phyloP scores from a whole-genome alignment of 768 basidiomycete genomes.

The Daedaleopsis sinensis region DNA sequence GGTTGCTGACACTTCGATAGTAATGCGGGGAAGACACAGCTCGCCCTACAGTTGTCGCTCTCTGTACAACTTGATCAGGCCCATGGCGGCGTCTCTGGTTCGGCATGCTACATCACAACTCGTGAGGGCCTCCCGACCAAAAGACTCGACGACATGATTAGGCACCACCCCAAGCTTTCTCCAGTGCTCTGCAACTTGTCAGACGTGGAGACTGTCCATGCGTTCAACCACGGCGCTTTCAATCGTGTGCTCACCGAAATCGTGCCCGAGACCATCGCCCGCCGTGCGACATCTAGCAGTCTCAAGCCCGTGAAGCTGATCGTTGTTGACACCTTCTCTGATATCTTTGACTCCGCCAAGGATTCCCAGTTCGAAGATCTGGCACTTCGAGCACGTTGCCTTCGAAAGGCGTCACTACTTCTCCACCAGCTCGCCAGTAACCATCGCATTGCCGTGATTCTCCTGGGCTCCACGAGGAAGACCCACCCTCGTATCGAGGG shows the following conservation, averaged over 20 bases:
- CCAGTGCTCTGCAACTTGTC: constrained; percentile 48
- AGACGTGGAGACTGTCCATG: constrained; percentile 63
- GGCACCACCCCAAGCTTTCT: constrained; percentile 51
- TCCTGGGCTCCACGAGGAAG: constrained; percentile 71
- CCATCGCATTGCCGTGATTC: constrained; percentile 71
- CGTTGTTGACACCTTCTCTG: constrained; percentile 86
- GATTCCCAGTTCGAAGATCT: constrained; percentile 65
- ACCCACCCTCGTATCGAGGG: constrained; percentile 19
- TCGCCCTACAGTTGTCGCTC: constrained; percentile 83
- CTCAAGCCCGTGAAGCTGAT: constrained; percentile 73
- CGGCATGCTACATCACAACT: constrained; percentile 79
- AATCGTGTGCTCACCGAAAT: constrained; percentile 55
- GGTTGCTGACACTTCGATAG: constrained; percentile 42
- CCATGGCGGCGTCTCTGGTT: constrained; percentile 63
- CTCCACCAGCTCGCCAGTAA: constrained; percentile 72
- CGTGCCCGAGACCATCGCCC: constrained; percentile 54
- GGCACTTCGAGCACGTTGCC: constrained; percentile 69
- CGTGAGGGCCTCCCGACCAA: constrained; percentile 67
- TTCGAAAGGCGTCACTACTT: constrained; percentile 65
- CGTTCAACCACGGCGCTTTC: constrained; percentile 56
- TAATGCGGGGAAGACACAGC: constrained; percentile 92
- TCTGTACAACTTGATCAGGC: constrained; percentile 69
- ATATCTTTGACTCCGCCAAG: constrained; percentile 72
- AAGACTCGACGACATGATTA: constrained; percentile 67
- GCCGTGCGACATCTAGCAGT: constrained; percentile 31